Evolutionary conservation across 805 yeast species (phyloP).

Genomic region (Isabelozyma gotoi): DNA sequence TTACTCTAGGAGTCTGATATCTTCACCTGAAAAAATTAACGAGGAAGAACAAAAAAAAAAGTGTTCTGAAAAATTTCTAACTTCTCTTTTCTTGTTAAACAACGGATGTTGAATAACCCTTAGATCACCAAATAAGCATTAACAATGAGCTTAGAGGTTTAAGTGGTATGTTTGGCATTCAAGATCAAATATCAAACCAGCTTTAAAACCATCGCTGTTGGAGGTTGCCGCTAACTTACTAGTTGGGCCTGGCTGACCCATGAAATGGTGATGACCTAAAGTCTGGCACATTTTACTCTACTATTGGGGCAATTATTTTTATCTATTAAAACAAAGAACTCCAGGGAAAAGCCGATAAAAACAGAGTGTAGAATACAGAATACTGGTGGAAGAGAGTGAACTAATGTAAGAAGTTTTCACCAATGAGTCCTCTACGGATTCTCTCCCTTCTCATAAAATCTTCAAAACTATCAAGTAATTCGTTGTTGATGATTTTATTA

Average conservation of each 20-base stretch:
- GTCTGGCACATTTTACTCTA: slow-evolving; percentile 74
- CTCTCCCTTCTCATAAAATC: slow-evolving; percentile 31
- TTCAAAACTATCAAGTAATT: slow-evolving; percentile 28
- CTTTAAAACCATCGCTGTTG: slow-evolving; percentile 98
- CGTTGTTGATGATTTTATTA: slow-evolving; percentile 28
- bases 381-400: neutral
- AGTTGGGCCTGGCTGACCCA: slow-evolving; percentile 67
- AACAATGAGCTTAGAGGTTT: slow-evolving; percentile 24
- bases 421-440: slow-evolving; percentile 40
- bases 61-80: slow-evolving; percentile 1
- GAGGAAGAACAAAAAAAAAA: neutral
- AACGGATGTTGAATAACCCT: slow-evolving; percentile 8
- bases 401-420: slow-evolving; percentile 37
- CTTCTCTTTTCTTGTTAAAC: slow-evolving; percentile 4
- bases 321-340: neutral
- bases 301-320: neutral
- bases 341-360: neutral
- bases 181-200: slow-evolving; percentile 42
- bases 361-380: neutral
- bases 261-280: slow-evolving; percentile 96
- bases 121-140: slow-evolving; percentile 18
- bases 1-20: neutral
- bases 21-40: neutral
- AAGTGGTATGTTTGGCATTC: slow-evolving; percentile 14
- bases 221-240: slow-evolving; percentile 74